Base-by-base conservation (phyloP, 1,139 yeast genomes). In the Taphrina flavorubra region DNA sequence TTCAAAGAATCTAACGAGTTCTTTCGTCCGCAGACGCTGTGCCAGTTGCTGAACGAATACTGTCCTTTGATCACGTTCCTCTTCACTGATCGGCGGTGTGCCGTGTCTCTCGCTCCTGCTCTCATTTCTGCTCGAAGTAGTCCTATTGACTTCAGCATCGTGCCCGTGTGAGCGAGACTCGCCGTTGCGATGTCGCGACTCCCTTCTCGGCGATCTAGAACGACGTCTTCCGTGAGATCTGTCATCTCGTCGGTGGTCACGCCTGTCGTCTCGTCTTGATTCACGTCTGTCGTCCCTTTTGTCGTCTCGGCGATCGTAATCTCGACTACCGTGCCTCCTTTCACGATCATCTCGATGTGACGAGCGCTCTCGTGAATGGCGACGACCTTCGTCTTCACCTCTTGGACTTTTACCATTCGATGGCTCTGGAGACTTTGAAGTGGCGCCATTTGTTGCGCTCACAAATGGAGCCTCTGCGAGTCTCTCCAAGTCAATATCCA, bases 31-130 rank as follows among this genome's bases (percentile, higher is more conserved):
- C 39, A 79, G 69, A 20, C 79, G 72, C 6, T 78, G 78, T 1
- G 81, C 79, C 37, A 79, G 72, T 65, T 79, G 81, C 68, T 77
- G 79, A 1, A 79, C 81, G 72, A 79, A 79, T 25, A 79, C 78
- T 0, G 81, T 79, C 18, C 81, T 73, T 55, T 74, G 72, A 68
- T 78, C 81, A 16, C 79, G 73, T 44, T 77, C 78, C 53, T 74
- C 75, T 53, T 74, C 75, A 18, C 73, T 59, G 34, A 71, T 68
- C 34, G 65, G 55, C 2, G 74, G 74, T 6, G 73, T 72, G 25
- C 69, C 69, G 47, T 25, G 49, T 40, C 60, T 37, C 16, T 58
- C 62, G 16, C n/a, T 53, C 34, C 58, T 53, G 53, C 36, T 49
- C 7, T 31, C 58, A 31, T 31, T 47, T 51, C 36, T 51, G 56